Evolutionary conservation across 305 asterid species (phyloP).

Genomic region (Fraxinus sp.): DNA sequence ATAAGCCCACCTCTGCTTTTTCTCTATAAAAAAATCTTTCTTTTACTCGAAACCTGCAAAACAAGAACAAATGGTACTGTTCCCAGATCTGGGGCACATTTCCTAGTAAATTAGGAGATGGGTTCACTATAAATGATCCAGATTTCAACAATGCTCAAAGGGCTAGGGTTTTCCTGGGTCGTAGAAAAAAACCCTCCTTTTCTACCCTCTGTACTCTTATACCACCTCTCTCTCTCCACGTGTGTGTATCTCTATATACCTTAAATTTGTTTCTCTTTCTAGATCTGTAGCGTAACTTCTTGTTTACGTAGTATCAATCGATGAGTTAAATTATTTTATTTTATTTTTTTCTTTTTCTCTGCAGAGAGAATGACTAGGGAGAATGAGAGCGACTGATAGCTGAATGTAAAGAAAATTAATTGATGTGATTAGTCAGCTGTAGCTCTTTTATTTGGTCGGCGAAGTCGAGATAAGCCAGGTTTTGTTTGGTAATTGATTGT

Average conservation of each 20-base stretch:
- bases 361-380: neutral
- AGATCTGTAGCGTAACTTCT: neutral
- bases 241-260: neutral
- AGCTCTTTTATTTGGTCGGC: neutral
- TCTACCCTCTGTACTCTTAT: slow-evolving; percentile 19
- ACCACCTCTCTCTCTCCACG: slow-evolving; percentile 10
- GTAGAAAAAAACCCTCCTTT: slow-evolving; percentile 30
- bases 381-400: neutral
- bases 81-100: slow-evolving; percentile 47
- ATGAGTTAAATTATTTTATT: neutral
- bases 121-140: slow-evolving; percentile 21
- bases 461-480: neutral
- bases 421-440: slow-evolving; percentile 2
- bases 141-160: slow-evolving; percentile 38
- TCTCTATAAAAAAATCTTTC: neutral
- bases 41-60: slow-evolving; percentile 29
- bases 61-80: slow-evolving; percentile 27
- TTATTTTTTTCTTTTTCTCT: neutral
- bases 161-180: slow-evolving; percentile 44
- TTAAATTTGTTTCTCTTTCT: neutral
- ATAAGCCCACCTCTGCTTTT: slow-evolving; percentile 14
- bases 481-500: neutral
- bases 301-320: neutral
- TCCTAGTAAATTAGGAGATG: slow-evolving; percentile 23
- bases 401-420: neutral